Percentiles rank a stretch among this genome's conserved stretches.
These are phyloP conservation scores for Gardenia jasminoides DNA, from an alignment of 257 asterid species.

Conservation along the genomic window DNA sequence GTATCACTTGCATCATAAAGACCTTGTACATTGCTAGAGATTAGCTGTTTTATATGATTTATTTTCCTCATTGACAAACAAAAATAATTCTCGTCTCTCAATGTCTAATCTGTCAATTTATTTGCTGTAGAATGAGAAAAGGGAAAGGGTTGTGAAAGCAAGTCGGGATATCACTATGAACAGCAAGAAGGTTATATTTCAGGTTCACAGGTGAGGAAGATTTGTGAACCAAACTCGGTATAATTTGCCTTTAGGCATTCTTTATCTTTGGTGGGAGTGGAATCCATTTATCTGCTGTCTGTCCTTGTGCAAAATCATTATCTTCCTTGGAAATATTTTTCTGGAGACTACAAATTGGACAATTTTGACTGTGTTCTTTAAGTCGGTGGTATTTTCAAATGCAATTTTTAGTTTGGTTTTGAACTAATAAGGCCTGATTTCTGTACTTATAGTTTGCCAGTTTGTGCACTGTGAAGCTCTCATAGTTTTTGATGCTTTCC, in stretches of 20 bases:
- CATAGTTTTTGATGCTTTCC: not conserved
- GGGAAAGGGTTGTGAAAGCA: slow-evolving; percentile 92
- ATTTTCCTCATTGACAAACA: too few species aligned
- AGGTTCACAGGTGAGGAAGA: slow-evolving; percentile 80
- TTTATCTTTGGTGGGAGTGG: not conserved
- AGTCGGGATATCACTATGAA: slow-evolving; percentile 92
- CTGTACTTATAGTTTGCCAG: not conserved
- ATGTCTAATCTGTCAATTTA: slow-evolving; percentile 6
- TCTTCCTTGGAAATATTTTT: not conserved
- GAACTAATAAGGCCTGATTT: too few species aligned
- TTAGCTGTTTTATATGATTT: not conserved
- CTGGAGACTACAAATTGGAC: too few species aligned
- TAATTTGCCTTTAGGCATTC: not conserved
- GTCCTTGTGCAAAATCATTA: not conserved
- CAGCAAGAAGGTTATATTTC: slow-evolving; percentile 93
- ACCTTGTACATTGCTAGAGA: not conserved
- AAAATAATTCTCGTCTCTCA: not conserved
- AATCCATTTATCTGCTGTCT: not conserved
- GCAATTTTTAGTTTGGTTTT: not conserved
- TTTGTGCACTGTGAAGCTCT: not conserved
- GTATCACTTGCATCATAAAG: not conserved
- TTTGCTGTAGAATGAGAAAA: slow-evolving; percentile 69
- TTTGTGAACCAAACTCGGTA: not conserved
- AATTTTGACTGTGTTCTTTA: not conserved
- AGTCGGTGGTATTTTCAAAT: too few species aligned